Base-by-base conservation (phyloP, 352 stramenopile genomes). In the Pythium scleroteichum region DNA sequence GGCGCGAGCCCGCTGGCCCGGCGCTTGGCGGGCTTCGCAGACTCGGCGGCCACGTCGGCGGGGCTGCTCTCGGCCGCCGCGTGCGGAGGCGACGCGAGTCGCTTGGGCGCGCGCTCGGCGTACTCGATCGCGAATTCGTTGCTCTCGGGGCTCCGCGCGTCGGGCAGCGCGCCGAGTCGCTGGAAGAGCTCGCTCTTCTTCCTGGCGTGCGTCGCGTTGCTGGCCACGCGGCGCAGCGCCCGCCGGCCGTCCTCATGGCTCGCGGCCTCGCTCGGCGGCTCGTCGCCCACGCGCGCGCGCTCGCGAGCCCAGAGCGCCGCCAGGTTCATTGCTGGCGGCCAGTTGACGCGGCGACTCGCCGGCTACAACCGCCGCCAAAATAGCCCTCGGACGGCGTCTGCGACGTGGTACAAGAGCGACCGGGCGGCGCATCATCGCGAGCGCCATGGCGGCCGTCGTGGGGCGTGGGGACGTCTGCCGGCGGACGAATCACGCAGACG, bases 41-140 rank as follows among this genome's bases (percentile, higher is more conserved):
- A 19, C 2, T 46, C 48, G 10, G 13, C 12, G 1, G 16, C 39
- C 2, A 8, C 22, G 32, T 54, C 42, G 32, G 26, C 17, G 4
- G 9, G 14, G 1, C 24, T 27, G 4, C 33, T 29, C 17, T 63
- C 35, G 1, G n/a, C 26, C 2, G 41, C 8, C 23, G 50, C 26
- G 32, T 59, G 53, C 39, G 58, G 62, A 1, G 53, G 53, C 39
- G 58, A 54, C 5, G 53, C 41, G 32, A 64, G 68, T 13, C 66
- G 63, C 19, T 62, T 59, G 4, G 72, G 59, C 9, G 73, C 79
- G 26, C 72, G 73, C 23, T 84, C 76, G 0, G 77, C 74, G 49
- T 84, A 89, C 42, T 89, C 79, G 33, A 85, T 79, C 5, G 79
- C 78, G 40, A 89, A 87, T 52, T 86, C 77, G 46, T 89, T 89